These are phyloP conservation scores for Rhodocollybia butyracea DNA, from an alignment of 768 basidiomycete species.

Conservation along the genomic window DNA sequence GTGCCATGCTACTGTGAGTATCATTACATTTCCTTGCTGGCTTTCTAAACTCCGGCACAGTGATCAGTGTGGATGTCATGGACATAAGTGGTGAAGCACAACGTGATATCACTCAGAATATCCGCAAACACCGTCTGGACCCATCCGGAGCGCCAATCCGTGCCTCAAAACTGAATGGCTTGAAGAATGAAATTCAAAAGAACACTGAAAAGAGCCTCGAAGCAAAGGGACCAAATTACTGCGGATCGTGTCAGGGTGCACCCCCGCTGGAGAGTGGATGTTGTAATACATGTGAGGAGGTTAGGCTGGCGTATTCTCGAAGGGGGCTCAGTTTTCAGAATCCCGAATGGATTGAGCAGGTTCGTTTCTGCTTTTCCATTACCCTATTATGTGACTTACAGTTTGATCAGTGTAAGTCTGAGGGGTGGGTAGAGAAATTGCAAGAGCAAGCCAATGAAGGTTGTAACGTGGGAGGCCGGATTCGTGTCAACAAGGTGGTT, in stretches of 20 bases:
- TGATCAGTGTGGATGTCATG: slow-evolving; percentile 95
- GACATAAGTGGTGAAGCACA: slow-evolving; percentile 97
- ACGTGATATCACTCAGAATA: slow-evolving; percentile 84
- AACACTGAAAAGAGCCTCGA: too few species aligned
- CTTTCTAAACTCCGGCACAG: slow-evolving; percentile 37
- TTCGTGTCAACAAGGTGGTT: slow-evolving; percentile 95
- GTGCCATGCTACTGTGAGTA: slow-evolving; percentile 95
- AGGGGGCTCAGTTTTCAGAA: slow-evolving; percentile 94
- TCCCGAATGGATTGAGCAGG: slow-evolving; percentile 92
- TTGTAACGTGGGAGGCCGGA: slow-evolving; percentile 87
- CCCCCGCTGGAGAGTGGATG: slow-evolving; percentile 72
- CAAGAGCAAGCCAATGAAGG: slow-evolving; percentile 92
- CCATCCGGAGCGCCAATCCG: slow-evolving; percentile 55
- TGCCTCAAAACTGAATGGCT: slow-evolving; percentile 51
- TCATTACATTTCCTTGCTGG: neutral
- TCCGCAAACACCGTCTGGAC: slow-evolving; percentile 81
- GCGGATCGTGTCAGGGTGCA: slow-evolving; percentile 96
- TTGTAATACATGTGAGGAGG: slow-evolving; percentile 95
- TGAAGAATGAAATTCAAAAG: slow-evolving; percentile 87
- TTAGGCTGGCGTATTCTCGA: slow-evolving; percentile 83
- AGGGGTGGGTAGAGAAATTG: slow-evolving; percentile 94
- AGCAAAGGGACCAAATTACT: slow-evolving; percentile 61
- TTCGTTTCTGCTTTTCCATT: too few species aligned
- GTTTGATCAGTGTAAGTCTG: too few species aligned
- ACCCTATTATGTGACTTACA: too few species aligned